Evolutionary conservation across 2,329 filamentous ascomycete species (phyloP), one percentile per base, ranked within the genome.

Genomic region (Thielaviopsis euricoi): DNA sequence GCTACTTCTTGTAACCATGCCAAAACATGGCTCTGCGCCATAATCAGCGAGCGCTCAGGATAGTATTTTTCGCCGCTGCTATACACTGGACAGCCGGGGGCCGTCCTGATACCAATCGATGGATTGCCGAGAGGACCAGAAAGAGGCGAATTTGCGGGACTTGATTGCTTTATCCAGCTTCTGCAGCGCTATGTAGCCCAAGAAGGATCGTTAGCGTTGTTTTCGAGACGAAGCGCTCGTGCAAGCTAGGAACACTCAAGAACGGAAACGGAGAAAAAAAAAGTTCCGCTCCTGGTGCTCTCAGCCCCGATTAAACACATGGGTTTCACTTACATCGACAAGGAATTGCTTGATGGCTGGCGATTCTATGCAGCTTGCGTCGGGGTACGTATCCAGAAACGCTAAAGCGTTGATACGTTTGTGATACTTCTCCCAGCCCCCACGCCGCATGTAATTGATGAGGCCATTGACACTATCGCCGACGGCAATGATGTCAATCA

Each of bases 401-500:
- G 76, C 71, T 62, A 83, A 69, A 2, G 75, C 72, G 49, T 70
- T 71, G 55, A 84, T 63, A 22, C 71, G 70, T 0, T 53, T 52
- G 0, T 71, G 70, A 70, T 76, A 74, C 19, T 58, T 65, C 2
- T 62, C 60, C 75, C 78, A 84, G 66, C 78, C 66, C 2, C 74
- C 63, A 40, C 82, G 75, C 10, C 93, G 71, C 61, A 85, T 83
- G 15, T 70, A 65, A 26, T 83, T 68, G 0, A 81, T 72, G 1
- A 74, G 70, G 33, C 82, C 75, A 0, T 81, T 82, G 3, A 82
- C 82, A 15, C 53, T 33, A 57, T 86, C 81, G 1, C 85, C 82
- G 17, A 93, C 71, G 1, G 79, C 87, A 53, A 95, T 74, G 33
- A 95, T 67, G 65, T 89, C 82, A 21, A 95, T 65, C 51, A 74